Conservation (phyloP, 495 filamentous ascomycete species). For the Hypoxylon trugodes region DNA sequence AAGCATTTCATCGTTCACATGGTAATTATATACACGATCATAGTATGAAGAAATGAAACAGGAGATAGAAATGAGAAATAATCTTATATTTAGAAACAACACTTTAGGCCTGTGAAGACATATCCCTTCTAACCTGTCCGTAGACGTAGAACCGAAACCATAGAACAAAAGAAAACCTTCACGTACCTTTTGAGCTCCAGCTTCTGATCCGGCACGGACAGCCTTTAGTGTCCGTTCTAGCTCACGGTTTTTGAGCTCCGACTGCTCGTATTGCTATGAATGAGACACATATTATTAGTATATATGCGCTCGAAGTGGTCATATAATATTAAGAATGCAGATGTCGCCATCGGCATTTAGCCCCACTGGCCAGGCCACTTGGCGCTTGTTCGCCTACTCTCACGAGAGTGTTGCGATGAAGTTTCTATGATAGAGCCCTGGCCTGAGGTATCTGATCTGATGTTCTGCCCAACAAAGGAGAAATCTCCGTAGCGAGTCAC, state of each 20-base stretch:
- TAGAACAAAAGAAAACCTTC: slow-evolving; percentile 11
- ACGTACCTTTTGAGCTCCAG: slow-evolving; percentile 60
- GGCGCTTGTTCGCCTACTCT: not conserved
- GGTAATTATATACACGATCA: slow-evolving; percentile 8
- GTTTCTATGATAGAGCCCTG: no score
- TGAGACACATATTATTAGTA: slow-evolving; percentile 19
- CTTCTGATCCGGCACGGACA: slow-evolving; percentile 52
- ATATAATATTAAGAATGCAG: not conserved
- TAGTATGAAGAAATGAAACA: not conserved
- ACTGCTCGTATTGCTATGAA: slow-evolving; percentile 58
- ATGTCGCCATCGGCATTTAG: not conserved
- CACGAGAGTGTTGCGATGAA: no score
- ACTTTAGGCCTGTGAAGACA: not conserved
- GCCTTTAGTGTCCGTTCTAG: slow-evolving; percentile 56
- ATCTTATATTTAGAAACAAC: slow-evolving; percentile 15
- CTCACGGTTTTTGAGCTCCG: slow-evolving; percentile 58
- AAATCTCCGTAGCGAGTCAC: not conserved
- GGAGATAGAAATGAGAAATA: slow-evolving; percentile 12
- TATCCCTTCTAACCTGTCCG: not conserved
- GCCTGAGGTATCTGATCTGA: not conserved
- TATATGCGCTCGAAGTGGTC: not conserved
- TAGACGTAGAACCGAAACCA: not conserved
- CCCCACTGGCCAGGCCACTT: slow-evolving; percentile 15
- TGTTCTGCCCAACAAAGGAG: not conserved
- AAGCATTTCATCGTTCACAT: not conserved